phyloP scores from a whole-genome alignment of 768 basidiomycete species.

The Boletellus sp. region DNA sequence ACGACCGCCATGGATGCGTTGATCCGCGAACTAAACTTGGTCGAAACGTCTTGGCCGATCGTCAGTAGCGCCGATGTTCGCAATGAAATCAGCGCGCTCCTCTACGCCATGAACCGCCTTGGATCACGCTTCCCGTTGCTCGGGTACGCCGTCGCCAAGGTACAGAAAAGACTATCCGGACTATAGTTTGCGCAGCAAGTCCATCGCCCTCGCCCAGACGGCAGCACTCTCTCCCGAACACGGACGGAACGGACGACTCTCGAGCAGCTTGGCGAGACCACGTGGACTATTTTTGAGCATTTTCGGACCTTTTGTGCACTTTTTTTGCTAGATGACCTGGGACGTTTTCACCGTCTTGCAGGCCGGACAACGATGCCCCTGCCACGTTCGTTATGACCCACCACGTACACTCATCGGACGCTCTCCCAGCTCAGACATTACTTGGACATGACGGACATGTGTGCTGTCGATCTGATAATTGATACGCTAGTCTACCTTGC shows the following conservation, averaged over 20 bases:
- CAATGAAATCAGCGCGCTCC: conserved; percentile 55
- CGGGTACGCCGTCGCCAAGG: conserved; percentile 29
- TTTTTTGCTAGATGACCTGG: conserved; percentile 7
- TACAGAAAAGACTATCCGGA: conserved; percentile 31
- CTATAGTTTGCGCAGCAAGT: conserved; percentile 18
- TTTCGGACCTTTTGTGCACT: not conserved
- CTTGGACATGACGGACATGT: conserved; percentile 22
- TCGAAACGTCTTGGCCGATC: conserved; percentile 63
- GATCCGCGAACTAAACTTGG: conserved; percentile 59
- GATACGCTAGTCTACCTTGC: conserved; percentile 28
- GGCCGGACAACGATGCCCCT: not conserved
- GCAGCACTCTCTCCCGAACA: too few relatives aligned
- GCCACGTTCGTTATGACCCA: conserved; percentile 25
- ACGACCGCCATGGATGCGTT: conserved; percentile 63
- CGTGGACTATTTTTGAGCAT: conserved; percentile 15
- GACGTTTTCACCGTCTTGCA: too few relatives aligned
- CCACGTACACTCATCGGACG: conserved; percentile 21
- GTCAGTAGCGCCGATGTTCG: conserved; percentile 56
- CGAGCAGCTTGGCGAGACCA: not conserved
- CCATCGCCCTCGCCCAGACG: conserved; percentile 1
- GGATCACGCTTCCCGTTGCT: conserved; percentile 59
- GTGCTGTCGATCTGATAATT: conserved; percentile 20
- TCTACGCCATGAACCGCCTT: conserved; percentile 63
- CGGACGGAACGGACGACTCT: not conserved
- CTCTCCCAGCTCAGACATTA: conserved; percentile 20